Conservation (phyloP, 106 monocot species). For the Amphibolis antarctica region DNA sequence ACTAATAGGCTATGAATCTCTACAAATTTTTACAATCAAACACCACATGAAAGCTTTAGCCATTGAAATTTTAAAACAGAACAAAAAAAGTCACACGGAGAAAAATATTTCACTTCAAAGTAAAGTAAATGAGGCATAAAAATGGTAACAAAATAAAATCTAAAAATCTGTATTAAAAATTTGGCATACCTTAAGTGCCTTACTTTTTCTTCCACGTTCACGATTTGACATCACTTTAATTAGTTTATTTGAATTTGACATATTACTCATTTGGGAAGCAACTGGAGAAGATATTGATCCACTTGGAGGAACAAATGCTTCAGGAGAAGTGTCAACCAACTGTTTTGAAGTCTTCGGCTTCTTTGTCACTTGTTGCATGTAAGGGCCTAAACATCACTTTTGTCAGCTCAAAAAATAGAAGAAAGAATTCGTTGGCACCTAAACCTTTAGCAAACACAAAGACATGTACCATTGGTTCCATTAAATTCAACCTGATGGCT, state of each 20-base stretch:
- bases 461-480: conserved; percentile 51
- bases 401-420: neutral
- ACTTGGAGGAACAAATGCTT: conserved; percentile 25
- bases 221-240: conserved; percentile 68
- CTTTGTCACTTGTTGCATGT: conserved; percentile 56
- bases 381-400: conserved; percentile 28
- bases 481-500: conserved; percentile 51
- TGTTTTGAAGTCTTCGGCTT: conserved; percentile 65
- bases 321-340: conserved; percentile 35
- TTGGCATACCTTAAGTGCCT: conserved; percentile 69
- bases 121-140: neutral
- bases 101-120: no score
- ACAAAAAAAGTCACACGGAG: no score
- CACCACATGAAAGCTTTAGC: no score
- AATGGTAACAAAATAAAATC: neutral
- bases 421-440: neutral
- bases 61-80: no score
- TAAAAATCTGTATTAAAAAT: no score
- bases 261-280: conserved; percentile 93
- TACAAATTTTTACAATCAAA: no score
- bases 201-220: conserved; percentile 68
- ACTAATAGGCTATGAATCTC: no score
- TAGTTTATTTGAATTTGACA: conserved; percentile 74
- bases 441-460: neutral
- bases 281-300: conserved; percentile 64